A percentile compares a stretch with the other conserved stretches of the same genome.
Conservation (phyloP, 805 yeast species). For the Barnettozyma salicaria region DNA sequence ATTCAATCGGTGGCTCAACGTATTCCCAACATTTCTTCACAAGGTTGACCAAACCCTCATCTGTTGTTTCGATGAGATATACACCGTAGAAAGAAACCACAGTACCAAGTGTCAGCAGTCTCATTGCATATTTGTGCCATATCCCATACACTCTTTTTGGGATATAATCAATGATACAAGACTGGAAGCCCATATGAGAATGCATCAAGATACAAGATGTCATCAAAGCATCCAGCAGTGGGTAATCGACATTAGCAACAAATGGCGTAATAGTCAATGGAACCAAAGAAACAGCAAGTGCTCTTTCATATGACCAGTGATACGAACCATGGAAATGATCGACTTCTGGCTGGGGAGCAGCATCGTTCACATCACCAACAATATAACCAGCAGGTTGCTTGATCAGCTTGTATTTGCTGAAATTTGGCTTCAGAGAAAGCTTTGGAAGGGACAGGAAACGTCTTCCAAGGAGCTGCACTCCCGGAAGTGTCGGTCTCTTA, state of each 20-base stretch:
- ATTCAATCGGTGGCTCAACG: slow-evolving; percentile 17
- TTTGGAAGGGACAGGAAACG: slow-evolving; percentile 4
- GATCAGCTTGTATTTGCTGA: slow-evolving; percentile 37
- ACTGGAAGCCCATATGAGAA: slow-evolving; percentile 63
- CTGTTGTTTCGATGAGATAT: slow-evolving; percentile 59
- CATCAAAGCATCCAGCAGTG: slow-evolving; percentile 51
- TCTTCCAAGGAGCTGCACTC: slow-evolving; percentile 2
- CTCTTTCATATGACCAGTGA: slow-evolving; percentile 70
- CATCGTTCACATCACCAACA: slow-evolving; percentile 68
- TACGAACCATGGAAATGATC: slow-evolving; percentile 57
- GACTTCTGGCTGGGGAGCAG: slow-evolving; percentile 54
- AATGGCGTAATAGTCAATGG: slow-evolving; percentile 63
- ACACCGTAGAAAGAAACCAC: slow-evolving; percentile 64
- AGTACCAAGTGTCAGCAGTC: slow-evolving; percentile 56
- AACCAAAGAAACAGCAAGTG: slow-evolving; percentile 51
- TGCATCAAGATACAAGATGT: slow-evolving; percentile 54
- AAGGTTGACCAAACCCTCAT: slow-evolving; percentile 55
- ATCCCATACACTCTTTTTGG: slow-evolving; percentile 68
- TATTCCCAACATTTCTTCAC: slow-evolving; percentile 32
- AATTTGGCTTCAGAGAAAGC: slow-evolving; percentile 23
- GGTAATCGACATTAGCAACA: slow-evolving; percentile 41
- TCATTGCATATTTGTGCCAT: slow-evolving; percentile 56
- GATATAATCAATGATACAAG: slow-evolving; percentile 74
- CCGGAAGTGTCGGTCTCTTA: slow-evolving; percentile 1
- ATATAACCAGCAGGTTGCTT: slow-evolving; percentile 72